Conservation (phyloP, 257 asterid genomes). For the Catharanthus roseus region DNA sequence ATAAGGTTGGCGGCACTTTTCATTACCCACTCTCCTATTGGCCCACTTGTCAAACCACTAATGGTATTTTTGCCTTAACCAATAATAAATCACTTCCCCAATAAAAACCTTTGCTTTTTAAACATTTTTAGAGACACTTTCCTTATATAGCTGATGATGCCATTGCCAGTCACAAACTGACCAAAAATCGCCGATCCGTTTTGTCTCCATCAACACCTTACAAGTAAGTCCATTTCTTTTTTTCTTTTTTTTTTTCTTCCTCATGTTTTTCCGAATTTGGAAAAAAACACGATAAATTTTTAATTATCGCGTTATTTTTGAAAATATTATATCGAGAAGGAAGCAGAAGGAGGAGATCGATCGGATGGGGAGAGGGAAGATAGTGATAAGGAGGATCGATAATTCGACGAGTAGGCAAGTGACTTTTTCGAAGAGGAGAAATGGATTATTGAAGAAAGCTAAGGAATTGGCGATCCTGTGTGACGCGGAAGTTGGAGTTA, state of each 20-base stretch:
- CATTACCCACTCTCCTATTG: neutral
- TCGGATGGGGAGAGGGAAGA: slow-evolving; percentile 45
- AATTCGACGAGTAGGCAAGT: slow-evolving; percentile 48
- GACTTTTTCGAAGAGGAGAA: slow-evolving; percentile 41
- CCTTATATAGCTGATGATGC: slow-evolving; percentile 28
- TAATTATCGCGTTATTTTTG: neutral
- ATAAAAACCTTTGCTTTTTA: neutral
- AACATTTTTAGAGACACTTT: slow-evolving; percentile 25
- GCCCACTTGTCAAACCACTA: slow-evolving; percentile 17
- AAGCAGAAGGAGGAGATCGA: neutral
- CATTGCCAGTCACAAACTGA: slow-evolving; percentile 20
- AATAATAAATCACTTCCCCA: neutral
- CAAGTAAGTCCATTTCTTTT: slow-evolving; percentile 6
- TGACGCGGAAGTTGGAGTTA: slow-evolving; percentile 43
- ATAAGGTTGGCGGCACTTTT: slow-evolving; percentile 25
- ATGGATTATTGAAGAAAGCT: slow-evolving; percentile 39
- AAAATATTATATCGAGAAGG: neutral
- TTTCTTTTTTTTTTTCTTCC: neutral
- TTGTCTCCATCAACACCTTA: slow-evolving; percentile 26
- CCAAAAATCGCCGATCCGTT: slow-evolving; percentile 25
- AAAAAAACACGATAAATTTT: neutral
- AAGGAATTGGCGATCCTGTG: slow-evolving; percentile 38
- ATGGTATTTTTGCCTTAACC: slow-evolving; percentile 4
- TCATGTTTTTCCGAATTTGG: neutral
- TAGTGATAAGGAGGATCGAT: slow-evolving; percentile 42